These are phyloP conservation scores for Agapanthus africanus DNA, from an alignment of 106 monocot species.

Conservation along the genomic window DNA sequence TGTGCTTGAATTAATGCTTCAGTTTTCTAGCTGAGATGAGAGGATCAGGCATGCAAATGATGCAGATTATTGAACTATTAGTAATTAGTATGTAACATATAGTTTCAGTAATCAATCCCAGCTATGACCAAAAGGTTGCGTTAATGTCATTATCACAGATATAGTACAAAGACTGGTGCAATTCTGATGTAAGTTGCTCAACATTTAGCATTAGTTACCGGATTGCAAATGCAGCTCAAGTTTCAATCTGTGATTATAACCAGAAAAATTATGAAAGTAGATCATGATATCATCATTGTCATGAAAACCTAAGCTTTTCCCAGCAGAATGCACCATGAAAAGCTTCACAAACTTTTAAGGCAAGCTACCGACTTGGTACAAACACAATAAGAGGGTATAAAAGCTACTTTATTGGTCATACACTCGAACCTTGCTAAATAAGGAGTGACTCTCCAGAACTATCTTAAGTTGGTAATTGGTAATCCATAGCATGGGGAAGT, in stretches of 20 bases:
- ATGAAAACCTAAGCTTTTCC: neutral
- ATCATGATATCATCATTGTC: neutral
- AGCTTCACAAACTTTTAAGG: neutral
- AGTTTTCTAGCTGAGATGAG: no score
- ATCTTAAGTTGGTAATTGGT: neutral
- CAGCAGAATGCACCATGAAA: neutral
- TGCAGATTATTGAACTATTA: neutral
- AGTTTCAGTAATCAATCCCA: constrained; percentile 2
- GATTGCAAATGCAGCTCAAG: neutral
- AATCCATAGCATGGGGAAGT: no score
- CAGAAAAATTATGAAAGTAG: neutral
- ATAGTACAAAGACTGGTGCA: neutral
- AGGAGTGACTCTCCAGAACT: neutral
- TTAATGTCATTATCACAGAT: neutral
- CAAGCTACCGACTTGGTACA: neutral
- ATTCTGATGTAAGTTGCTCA: neutral
- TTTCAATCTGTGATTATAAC: neutral
- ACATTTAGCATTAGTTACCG: neutral
- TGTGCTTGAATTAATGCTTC: no score
- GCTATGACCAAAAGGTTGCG: neutral
- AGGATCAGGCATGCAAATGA: no score
- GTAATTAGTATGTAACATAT: neutral
- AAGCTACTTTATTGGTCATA: neutral
- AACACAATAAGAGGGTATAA: neutral
- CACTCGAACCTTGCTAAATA: neutral